phyloP scores from a whole-genome alignment of 768 basidiomycete species.

The Dacryopinax spathularia region DNA sequence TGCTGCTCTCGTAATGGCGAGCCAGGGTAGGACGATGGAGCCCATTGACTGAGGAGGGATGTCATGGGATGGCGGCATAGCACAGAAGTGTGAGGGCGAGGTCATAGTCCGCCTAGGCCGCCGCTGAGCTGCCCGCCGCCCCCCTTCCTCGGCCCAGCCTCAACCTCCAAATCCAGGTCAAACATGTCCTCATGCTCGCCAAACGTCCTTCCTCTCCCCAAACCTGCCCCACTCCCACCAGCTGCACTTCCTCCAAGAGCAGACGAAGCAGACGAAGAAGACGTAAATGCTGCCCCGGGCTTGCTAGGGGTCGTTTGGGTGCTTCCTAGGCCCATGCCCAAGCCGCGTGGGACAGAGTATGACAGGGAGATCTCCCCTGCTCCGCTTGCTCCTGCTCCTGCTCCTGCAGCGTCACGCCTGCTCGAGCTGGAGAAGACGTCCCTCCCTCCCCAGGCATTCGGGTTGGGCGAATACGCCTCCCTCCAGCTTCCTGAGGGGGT shows the following conservation, averaged over 20 bases:
- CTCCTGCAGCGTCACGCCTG: neutral
- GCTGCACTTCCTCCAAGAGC: no score
- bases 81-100: no score
- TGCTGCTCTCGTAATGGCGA: no score
- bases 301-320: neutral
- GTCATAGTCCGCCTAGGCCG: no score
- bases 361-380: neutral
- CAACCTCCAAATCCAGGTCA: conserved; percentile 40
- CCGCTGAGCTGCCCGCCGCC: no score
- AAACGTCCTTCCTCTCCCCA: conserved; percentile 3
- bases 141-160: neutral
- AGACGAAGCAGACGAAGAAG: conserved; percentile 4
- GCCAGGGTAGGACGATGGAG: no score
- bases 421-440: no score
- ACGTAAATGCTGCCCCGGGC: neutral
- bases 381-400: neutral
- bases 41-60: no score
- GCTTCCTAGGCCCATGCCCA: neutral
- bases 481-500: neutral
- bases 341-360: neutral
- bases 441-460: neutral
- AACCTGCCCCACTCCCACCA: conserved; percentile 9
- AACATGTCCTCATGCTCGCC: conserved; percentile 52
- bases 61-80: no score
- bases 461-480: neutral